Percentiles rank a stretch among this genome's conserved stretches.
Evolutionary conservation across 2,329 filamentous ascomycete genomes (phyloP).

Genomic region (Alternaria gansuensis): DNA sequence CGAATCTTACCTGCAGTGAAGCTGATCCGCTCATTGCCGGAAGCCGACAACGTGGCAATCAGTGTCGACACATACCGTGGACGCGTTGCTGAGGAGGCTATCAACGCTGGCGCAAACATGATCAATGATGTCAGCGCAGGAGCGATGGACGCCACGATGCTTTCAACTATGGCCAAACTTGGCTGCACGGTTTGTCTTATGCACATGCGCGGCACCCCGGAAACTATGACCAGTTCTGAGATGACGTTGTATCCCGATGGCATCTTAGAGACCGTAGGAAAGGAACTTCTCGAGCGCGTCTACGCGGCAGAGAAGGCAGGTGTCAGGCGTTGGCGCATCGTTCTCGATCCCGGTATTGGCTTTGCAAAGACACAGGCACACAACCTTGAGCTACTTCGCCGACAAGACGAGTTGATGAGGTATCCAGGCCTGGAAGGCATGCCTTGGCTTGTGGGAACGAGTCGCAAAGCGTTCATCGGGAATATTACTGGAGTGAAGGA

Average conservation of each 20-base stretch:
- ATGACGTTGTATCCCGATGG: constrained; percentile 71
- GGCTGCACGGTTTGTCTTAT: constrained; percentile 84
- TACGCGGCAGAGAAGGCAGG: constrained; percentile 80
- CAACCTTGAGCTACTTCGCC: constrained; percentile 80
- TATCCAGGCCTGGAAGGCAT: constrained; percentile 68
- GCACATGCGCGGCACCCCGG: constrained; percentile 91
- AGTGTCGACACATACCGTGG: constrained; percentile 95
- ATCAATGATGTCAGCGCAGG: constrained; percentile 96
- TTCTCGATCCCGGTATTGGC: constrained; percentile 91
- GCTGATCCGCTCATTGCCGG: constrained; percentile 73
- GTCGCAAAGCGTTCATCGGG: constrained; percentile 90
- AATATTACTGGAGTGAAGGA: constrained; percentile 77
- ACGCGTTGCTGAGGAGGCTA: constrained; percentile 77
- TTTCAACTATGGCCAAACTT: constrained; percentile 77
- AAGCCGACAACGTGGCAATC: constrained; percentile 71
- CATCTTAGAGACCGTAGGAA: constrained; percentile 70
- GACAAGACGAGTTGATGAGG: constrained; percentile 66
- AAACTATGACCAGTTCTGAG: constrained; percentile 72
- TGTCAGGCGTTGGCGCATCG: constrained; percentile 89
- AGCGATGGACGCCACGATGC: constrained; percentile 79
- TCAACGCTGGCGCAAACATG: constrained; percentile 83
- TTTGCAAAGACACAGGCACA: constrained; percentile 87
- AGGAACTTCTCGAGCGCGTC: constrained; percentile 75
- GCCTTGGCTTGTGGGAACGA: constrained; percentile 89
- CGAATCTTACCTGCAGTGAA: constrained; percentile 83